Evolutionary conservation across 208 protist genomes (phyloP).

Genomic region (Tritrichomonas musculus): DNA sequence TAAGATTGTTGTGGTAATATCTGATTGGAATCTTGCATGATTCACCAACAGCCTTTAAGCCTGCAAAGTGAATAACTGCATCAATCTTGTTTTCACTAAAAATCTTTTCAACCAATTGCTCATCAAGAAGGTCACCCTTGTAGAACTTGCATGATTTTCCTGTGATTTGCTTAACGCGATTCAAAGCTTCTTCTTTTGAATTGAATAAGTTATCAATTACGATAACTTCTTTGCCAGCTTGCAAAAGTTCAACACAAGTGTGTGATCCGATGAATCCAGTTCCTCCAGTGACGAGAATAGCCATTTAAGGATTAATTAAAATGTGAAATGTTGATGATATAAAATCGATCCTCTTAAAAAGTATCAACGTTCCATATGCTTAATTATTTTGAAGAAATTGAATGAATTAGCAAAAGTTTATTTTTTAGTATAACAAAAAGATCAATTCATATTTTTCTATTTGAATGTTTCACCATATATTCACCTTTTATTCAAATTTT

Average conservation of each 20-base stretch:
- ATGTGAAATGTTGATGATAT: too few species aligned
- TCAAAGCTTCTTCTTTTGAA: conserved; percentile 44
- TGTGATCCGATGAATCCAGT: conserved; percentile 95
- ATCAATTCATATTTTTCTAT: too few species aligned
- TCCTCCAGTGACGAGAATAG: conserved; percentile 83
- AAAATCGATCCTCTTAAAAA: too few species aligned
- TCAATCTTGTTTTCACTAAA: conserved; percentile 33
- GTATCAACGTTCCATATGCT: too few species aligned
- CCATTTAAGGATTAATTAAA: not conserved
- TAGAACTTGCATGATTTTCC: conserved; percentile 48
- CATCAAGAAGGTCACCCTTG: conserved; percentile 33
- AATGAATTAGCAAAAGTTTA: too few species aligned
- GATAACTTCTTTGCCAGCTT: conserved; percentile 69
- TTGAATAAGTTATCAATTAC: conserved; percentile 80
- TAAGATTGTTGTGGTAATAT: conserved; percentile 93
- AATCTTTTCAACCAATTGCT: not conserved
- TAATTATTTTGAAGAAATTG: too few species aligned
- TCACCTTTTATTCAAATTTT: too few species aligned
- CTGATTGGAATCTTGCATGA: conserved; percentile 55
- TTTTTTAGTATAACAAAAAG: too few species aligned
- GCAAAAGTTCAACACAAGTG: conserved; percentile 75
- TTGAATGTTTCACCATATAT: too few species aligned
- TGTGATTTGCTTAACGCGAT: conserved; percentile 54
- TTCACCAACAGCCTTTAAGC: conserved; percentile 50
- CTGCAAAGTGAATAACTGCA: conserved; percentile 51